Conservation (phyloP, 108 stramenopile species). For the Skeletonema menzelii region DNA sequence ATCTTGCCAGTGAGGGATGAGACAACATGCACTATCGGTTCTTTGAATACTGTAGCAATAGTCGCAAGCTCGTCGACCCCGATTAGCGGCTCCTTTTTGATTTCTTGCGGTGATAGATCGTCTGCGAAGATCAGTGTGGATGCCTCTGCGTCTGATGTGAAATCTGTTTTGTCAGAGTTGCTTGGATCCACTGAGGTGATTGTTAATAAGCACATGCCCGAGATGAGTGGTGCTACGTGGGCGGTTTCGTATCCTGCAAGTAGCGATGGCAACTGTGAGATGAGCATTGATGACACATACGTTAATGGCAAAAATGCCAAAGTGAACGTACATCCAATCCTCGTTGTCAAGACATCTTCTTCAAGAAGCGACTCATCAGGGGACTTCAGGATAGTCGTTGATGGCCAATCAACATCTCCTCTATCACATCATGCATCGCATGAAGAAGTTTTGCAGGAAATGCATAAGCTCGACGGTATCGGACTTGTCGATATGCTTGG, state of each 20-base stretch:
- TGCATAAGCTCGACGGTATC: constrained; percentile 38
- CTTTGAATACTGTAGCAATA: constrained; percentile 23
- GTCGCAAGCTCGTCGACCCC: constrained; percentile 31
- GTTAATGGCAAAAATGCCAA: constrained; percentile 41
- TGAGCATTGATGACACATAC: constrained; percentile 26
- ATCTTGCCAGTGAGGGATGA: constrained; percentile 41
- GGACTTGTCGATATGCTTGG: constrained; percentile 44
- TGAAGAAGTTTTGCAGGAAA: constrained; percentile 28
- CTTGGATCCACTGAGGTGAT: constrained; percentile 5
- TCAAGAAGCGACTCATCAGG: constrained; percentile 22
- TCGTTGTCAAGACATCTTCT: constrained; percentile 26
- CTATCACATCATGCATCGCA: constrained; percentile 35
- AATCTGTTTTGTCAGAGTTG: constrained; percentile 16
- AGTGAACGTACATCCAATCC: constrained; percentile 31
- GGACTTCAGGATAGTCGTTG: constrained; percentile 39
- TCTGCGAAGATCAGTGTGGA: constrained; percentile 12
- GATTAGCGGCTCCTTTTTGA: constrained; percentile 26
- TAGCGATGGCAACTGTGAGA: constrained; percentile 2
- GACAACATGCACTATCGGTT: constrained; percentile 32
- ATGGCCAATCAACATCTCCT: constrained; percentile 38
- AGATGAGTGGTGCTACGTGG: constrained; percentile 34
- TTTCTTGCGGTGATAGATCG: constrained; percentile 11
- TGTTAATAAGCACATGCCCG: constrained; percentile 26
- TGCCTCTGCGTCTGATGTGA: constrained; percentile 34
- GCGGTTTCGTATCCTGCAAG: constrained; percentile 18